Percentiles rank a stretch among this genome's conserved stretches.
Conservation (phyloP, 2,329 filamentous ascomycete genomes). For the Pseudogymnoascus destructans region DNA sequence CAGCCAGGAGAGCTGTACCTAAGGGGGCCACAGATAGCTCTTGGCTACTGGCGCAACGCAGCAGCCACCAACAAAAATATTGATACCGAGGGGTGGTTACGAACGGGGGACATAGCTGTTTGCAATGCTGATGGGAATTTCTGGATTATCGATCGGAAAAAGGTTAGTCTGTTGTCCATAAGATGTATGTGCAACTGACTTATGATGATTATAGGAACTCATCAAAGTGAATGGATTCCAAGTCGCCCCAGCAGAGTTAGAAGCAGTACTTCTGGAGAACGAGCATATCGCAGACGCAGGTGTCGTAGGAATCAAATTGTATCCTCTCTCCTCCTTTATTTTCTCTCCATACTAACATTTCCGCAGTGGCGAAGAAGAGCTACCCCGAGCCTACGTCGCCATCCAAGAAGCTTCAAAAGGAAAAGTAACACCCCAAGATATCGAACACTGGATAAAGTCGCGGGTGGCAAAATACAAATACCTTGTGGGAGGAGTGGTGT, state of each 20-base stretch:
- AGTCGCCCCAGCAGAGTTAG: slow-evolving; percentile 46
- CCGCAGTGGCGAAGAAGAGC: slow-evolving; percentile 32
- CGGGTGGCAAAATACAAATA: slow-evolving; percentile 40
- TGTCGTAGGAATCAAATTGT: slow-evolving; percentile 38
- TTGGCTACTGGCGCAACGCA: slow-evolving; percentile 45
- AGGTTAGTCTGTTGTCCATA: slow-evolving; percentile 17
- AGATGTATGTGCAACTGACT: not conserved
- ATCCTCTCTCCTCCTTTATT: not conserved
- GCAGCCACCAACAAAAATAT: slow-evolving; percentile 39
- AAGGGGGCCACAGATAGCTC: slow-evolving; percentile 42
- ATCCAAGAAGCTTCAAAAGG: slow-evolving; percentile 34
- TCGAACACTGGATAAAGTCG: slow-evolving; percentile 34
- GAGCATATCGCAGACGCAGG: slow-evolving; percentile 41
- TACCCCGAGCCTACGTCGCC: slow-evolving; percentile 39
- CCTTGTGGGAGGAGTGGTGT: slow-evolving; percentile 38
- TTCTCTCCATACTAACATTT: not conserved
- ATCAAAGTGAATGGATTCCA: slow-evolving; percentile 47
- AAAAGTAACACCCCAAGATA: slow-evolving; percentile 36
- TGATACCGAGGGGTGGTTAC: slow-evolving; percentile 41
- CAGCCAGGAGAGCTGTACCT: slow-evolving; percentile 41
- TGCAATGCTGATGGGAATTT: slow-evolving; percentile 35
- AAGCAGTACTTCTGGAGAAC: slow-evolving; percentile 38
- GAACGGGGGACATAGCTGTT: slow-evolving; percentile 44
- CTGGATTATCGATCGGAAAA: slow-evolving; percentile 43
- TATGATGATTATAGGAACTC: slow-evolving; percentile 30